Percentiles rank a stretch among this genome's conserved stretches.
These are phyloP conservation scores for Neurospora hispaniola DNA, from an alignment of 495 filamentous ascomycete genomes.

Conservation along the genomic window DNA sequence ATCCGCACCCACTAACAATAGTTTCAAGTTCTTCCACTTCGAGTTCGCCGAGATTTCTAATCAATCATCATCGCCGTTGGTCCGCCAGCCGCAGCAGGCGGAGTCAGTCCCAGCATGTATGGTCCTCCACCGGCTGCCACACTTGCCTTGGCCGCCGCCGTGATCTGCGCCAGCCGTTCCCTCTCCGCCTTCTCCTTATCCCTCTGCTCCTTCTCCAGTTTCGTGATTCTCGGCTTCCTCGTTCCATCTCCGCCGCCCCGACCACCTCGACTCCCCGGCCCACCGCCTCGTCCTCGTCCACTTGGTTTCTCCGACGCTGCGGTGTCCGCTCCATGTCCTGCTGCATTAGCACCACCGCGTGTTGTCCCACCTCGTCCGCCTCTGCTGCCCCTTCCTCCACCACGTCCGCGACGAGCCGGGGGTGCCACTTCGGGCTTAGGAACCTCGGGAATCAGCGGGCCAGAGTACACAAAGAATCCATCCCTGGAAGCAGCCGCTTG, in stretches of 20 bases:
- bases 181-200: conserved; percentile 46
- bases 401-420: conserved; percentile 66
- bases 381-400: conserved; percentile 44
- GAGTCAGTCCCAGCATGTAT: background rate
- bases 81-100: background rate
- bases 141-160: background rate
- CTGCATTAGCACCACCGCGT: conserved; percentile 12
- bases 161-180: conserved; percentile 23
- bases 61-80: background rate
- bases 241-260: conserved; percentile 53
- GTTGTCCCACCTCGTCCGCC: conserved; percentile 34
- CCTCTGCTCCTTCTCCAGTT: conserved; percentile 66
- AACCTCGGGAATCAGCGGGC: conserved; percentile 74
- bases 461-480: conserved; percentile 81
- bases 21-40: background rate
- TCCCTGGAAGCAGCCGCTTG: conserved; percentile 88
- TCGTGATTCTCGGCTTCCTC: conserved; percentile 71
- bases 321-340: conserved; percentile 7
- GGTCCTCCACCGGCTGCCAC: background rate
- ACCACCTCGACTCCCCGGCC: conserved; percentile 52
- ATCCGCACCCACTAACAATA: background rate
- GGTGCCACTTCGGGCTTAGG: conserved; percentile 72
- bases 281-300: conserved; percentile 47
- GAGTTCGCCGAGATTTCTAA: background rate
- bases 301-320: conserved; percentile 30